These are phyloP conservation scores for Fusarium zealandicum DNA, from an alignment of 2,329 filamentous ascomycete genomes.

Conservation along the genomic window DNA sequence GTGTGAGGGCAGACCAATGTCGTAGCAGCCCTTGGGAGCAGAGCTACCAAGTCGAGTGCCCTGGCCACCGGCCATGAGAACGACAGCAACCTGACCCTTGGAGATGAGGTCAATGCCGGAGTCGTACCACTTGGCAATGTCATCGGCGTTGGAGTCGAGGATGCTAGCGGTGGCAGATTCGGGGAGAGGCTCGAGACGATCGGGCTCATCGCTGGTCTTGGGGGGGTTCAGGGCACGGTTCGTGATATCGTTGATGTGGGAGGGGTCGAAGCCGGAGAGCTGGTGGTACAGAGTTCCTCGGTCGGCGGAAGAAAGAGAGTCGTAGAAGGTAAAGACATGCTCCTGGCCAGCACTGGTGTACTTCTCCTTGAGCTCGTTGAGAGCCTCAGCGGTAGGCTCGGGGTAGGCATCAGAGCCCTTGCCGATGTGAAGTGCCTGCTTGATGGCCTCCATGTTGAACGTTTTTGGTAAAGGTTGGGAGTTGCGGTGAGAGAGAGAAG, in stretches of 20 bases:
- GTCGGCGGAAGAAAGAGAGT: conserved; percentile 75
- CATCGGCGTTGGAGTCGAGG: conserved; percentile 81
- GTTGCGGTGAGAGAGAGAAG: conserved; percentile 25
- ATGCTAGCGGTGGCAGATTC: conserved; percentile 87
- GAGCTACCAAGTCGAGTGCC: conserved; percentile 94
- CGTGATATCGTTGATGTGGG: conserved; percentile 86
- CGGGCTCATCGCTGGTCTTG: conserved; percentile 63
- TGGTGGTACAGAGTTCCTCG: conserved; percentile 83
- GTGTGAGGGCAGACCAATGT: conserved; percentile 90
- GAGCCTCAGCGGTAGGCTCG: conserved; percentile 69
- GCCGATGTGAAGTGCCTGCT: conserved; percentile 51
- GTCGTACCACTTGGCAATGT: conserved; percentile 86
- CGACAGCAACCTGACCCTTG: conserved; percentile 80
- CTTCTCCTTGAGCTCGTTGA: conserved; percentile 74
- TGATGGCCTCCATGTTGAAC: conserved; percentile 54
- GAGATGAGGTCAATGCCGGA: conserved; percentile 81
- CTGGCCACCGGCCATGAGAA: conserved; percentile 97
- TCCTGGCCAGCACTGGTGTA: conserved; percentile 80
- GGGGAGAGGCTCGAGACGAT: conserved; percentile 83
- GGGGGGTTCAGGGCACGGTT: conserved; percentile 82
- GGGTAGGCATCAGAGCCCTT: conserved; percentile 44
- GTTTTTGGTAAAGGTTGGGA: conserved; percentile 14
- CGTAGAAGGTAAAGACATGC: conserved; percentile 83
- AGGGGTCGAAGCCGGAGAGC: conserved; percentile 81
- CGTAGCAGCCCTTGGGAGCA: conserved; percentile 95